Conservation (phyloP, 129 eudicot genomes). For the Deinandra increscens region DNA sequence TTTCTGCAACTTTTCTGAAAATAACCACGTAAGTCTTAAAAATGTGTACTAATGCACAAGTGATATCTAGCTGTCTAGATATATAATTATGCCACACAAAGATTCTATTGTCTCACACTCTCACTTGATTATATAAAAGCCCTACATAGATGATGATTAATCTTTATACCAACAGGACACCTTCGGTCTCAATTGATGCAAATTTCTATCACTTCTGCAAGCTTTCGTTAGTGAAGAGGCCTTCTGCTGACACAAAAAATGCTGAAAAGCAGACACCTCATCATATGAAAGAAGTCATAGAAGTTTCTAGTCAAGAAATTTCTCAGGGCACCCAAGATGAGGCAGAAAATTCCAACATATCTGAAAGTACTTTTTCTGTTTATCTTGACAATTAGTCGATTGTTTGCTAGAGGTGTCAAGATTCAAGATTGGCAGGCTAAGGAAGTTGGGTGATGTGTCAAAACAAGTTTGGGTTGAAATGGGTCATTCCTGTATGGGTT, state of each 20-base stretch:
- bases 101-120: no score
- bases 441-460: not conserved
- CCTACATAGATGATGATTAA: not conserved
- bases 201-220: constrained; percentile 83
- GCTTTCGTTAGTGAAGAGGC: constrained; percentile 61
- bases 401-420: not conserved
- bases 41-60: not conserved
- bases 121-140: not conserved
- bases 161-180: constrained; percentile 43
- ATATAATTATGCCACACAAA: not conserved
- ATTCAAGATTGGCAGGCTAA: not conserved
- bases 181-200: constrained; percentile 51
- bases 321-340: constrained; percentile 19
- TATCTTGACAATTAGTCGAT: constrained; percentile 6
- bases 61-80: not conserved
- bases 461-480: not conserved
- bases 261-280: constrained; percentile 15
- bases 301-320: constrained; percentile 23
- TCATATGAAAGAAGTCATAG: constrained; percentile 17
- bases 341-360: constrained; percentile 23
- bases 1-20: not conserved
- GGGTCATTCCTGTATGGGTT: not conserved
- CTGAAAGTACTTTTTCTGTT: constrained; percentile 30
- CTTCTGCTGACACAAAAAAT: constrained; percentile 32
- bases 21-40: not conserved